Base-by-base conservation (phyloP, 2,329 filamentous ascomycete genomes). In the Sporothrix mexicana region DNA sequence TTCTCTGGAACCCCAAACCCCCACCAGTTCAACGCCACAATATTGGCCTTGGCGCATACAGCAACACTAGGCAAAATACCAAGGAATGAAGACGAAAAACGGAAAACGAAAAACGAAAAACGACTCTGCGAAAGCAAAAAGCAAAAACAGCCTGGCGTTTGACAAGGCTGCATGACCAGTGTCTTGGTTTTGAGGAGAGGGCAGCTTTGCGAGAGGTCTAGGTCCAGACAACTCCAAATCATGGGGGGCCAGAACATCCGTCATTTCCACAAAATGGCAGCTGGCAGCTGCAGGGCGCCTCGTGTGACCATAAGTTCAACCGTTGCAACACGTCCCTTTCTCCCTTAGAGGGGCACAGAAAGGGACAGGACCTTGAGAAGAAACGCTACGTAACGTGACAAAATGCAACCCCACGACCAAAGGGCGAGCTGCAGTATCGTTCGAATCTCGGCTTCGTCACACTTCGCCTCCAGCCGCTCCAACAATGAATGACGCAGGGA, bases 121-220 rank as follows among this genome's bases (percentile, higher is more conserved):
- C 30, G 9, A 5, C 59, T 23, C 13, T 20, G n/a, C n/a, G 12
- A 47, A 41, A 23, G n/a, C n/a, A 6, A 47, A 36, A 36, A 36
- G 30, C 30, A 36, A 45, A 64, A 10, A 23, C 30, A n/a, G 9
- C 59, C 23, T 23, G n/a, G n/a, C 36, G 12, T 25, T 41, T 15
- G 61, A 47, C 41, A 17, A 66, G 41, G 41, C 61, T 66, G 41
- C 61, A 47, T 66, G 20, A 17, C 61, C 61, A 47, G 57, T 25
- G 61, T 47, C 61, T 47, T 23, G 41, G 15, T 15, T 9, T 41
- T 20, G 30, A 62, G 47, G 13, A 17, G 47, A 17, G 20, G 5
- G 51, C 30, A 36, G 30, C 30, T 36, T 36, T 36, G 30, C 30
- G 30, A 36, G 30, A n/a, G n/a, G n/a, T n/a, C n/a, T n/a, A n/a